Evolutionary conservation across 768 basidiomycete species (phyloP), one percentile per base, ranked within the genome.

Genomic region (Pholiota conissans): DNA sequence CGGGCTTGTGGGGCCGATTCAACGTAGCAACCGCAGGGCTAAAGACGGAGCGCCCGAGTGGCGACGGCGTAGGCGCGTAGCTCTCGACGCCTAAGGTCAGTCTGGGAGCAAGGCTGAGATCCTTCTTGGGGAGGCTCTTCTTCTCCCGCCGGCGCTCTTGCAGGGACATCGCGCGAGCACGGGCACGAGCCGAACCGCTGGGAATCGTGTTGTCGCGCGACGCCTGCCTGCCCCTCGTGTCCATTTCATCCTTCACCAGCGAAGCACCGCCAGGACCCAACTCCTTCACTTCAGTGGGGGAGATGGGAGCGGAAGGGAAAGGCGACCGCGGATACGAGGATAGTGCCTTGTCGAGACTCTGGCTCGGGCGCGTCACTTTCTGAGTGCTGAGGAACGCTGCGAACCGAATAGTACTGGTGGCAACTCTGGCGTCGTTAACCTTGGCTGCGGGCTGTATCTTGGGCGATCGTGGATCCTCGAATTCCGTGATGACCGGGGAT

Each of bases 401-500:
- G 26, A 70, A 68, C 2, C 68, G 68, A 49, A 73, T 57, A 9
- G 62, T 63, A 34, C 59, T 62, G 27, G 58, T 51, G 13, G 60
- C 56, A 2, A 55, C 49, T 10, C 57, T 56, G 24, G 42, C 20
- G 3, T 58, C 55, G 13, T 56, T 66, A 16, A 61, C 58, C 28
- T 64, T 62, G 18, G 53, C 64, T 6, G 61, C 59, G 9, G 60
- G 60, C 30, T 61, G 61, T 8, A 71, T 62, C 57, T 72, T 73
- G 34, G 76, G 76, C 3, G 76, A 79, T n/a, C 75, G 72, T 26
- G 75, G 77, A 48, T 77, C 74, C 58, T 73, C 69, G 29, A 73
- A 67, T 11, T 67, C 64, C 28, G 74, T 65, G 49, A 71, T 64
- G 20, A 65, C 60, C n/a, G 73, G 71, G 3, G 70, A 71, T 1